Evolutionary conservation across 1,139 yeast species (phyloP).

Genomic region (Geotrichum macrosporum): DNA sequence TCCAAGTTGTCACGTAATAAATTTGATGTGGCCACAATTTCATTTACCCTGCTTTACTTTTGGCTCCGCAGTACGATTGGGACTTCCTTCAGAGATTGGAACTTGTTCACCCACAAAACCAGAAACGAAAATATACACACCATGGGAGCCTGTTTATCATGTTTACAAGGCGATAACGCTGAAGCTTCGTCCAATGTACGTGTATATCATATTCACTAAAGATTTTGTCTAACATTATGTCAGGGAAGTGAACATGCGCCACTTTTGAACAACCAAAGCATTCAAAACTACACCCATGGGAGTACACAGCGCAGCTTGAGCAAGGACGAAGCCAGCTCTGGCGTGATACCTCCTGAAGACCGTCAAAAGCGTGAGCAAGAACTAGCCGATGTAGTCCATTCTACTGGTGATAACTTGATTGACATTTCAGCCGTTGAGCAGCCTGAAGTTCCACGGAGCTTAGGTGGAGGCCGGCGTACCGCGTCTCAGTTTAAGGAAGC

Average conservation of each 20-base stretch:
- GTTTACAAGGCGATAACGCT: constrained; percentile 22
- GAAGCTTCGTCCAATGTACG: constrained; percentile 22
- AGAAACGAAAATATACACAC: too few species aligned
- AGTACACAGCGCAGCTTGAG: too few species aligned
- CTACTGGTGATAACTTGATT: constrained; percentile 30
- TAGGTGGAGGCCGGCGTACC: constrained; percentile 9
- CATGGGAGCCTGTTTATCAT: constrained; percentile 31
- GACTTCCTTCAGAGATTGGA: neutral
- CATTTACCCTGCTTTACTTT: neutral
- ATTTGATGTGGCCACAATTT: neutral
- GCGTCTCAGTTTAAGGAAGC: constrained; percentile 7
- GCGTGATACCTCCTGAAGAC: constrained; percentile 17
- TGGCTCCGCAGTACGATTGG: too few species aligned
- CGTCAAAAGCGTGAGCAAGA: constrained; percentile 26
- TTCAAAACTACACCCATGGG: constrained; percentile 10
- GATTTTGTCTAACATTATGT: neutral
- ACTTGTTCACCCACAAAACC: neutral
- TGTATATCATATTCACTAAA: neutral
- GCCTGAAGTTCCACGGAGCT: constrained; percentile 25
- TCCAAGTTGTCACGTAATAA: neutral
- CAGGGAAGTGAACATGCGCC: constrained; percentile 20
- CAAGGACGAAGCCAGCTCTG: constrained; percentile 2
- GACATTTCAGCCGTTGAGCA: constrained; percentile 30
- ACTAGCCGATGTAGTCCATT: constrained; percentile 26
- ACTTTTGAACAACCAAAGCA: constrained; percentile 20